Conservation (phyloP, 2,329 filamentous ascomycete species). For the Penicillium aurantiogriseum region DNA sequence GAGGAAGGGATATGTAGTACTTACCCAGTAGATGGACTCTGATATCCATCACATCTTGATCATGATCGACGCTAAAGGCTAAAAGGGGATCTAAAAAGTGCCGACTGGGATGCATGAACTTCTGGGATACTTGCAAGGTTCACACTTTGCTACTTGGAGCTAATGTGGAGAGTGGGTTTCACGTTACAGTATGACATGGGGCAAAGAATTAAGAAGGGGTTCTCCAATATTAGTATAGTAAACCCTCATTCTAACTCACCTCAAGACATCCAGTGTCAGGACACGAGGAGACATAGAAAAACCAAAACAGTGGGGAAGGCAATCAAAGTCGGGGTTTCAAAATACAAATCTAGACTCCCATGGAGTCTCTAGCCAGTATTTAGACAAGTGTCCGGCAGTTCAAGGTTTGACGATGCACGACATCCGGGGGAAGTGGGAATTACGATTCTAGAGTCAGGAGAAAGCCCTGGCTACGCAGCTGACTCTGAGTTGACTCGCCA, state of each 20-base stretch:
- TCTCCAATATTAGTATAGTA: not conserved
- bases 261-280: not conserved
- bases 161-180: constrained; percentile 1
- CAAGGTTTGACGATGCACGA: constrained; percentile 25
- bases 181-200: constrained; percentile 5
- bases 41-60: constrained; percentile 1
- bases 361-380: constrained; percentile 6
- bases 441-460: constrained; percentile 12
- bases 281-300: not conserved
- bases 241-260: not conserved
- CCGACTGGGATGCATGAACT: constrained; percentile 12
- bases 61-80: constrained; percentile 4
- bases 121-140: constrained; percentile 13
- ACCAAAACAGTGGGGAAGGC: not conserved
- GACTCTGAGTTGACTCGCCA: constrained; percentile 18
- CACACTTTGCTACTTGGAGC: not conserved
- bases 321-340: constrained; percentile 7
- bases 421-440: constrained; percentile 11
- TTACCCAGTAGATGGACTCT: not conserved
- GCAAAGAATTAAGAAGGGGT: not conserved
- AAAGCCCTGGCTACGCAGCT: constrained; percentile 2
- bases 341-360: constrained; percentile 6
- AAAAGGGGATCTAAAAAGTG: constrained; percentile 7
- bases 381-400: constrained; percentile 5
- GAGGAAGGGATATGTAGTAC: not conserved